These are phyloP conservation scores for Calonectria henricotiae DNA, from an alignment of 2,329 filamentous ascomycete genomes.

Conservation along the genomic window DNA sequence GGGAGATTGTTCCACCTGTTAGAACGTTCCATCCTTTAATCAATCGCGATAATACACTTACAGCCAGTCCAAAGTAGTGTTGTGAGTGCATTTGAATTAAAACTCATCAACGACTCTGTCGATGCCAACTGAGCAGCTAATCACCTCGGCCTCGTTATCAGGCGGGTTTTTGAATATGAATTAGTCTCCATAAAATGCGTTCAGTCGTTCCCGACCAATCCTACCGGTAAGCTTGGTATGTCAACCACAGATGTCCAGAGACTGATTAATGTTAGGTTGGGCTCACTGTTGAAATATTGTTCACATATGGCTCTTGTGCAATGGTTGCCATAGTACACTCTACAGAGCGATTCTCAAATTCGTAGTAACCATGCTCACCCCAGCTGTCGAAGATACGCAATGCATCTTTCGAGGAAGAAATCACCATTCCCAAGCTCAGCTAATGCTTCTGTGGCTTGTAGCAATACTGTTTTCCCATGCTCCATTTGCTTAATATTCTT, in stretches of 20 bases:
- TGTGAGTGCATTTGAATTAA: slow-evolving; percentile 76
- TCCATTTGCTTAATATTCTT: neutral
- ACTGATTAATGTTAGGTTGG: neutral
- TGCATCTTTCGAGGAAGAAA: slow-evolving; percentile 6
- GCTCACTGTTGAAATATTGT: slow-evolving; percentile 79
- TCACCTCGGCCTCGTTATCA: slow-evolving; percentile 78
- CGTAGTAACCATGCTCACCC: slow-evolving; percentile 82
- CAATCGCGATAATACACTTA: slow-evolving; percentile 58
- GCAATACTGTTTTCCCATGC: neutral
- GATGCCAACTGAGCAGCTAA: slow-evolving; percentile 80
- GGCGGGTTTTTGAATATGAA: slow-evolving; percentile 83
- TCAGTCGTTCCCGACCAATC: slow-evolving; percentile 75
- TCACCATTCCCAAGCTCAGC: slow-evolving; percentile 9
- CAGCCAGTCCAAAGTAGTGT: slow-evolving; percentile 78
- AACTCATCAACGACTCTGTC: slow-evolving; percentile 83
- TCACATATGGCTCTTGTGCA: slow-evolving; percentile 85
- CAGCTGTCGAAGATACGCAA: slow-evolving; percentile 61
- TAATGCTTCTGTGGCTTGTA: neutral
- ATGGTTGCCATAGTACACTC: slow-evolving; percentile 85
- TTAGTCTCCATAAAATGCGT: slow-evolving; percentile 79
- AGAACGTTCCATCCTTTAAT: neutral
- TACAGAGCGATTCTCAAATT: slow-evolving; percentile 79
- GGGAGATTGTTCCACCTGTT: slow-evolving; percentile 51
- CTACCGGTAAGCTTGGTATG: slow-evolving; percentile 73
- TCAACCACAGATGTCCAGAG: neutral